Evolutionary conservation across 2,329 filamentous ascomycete genomes (phyloP).

Genomic region (Monilinia fructigena): DNA sequence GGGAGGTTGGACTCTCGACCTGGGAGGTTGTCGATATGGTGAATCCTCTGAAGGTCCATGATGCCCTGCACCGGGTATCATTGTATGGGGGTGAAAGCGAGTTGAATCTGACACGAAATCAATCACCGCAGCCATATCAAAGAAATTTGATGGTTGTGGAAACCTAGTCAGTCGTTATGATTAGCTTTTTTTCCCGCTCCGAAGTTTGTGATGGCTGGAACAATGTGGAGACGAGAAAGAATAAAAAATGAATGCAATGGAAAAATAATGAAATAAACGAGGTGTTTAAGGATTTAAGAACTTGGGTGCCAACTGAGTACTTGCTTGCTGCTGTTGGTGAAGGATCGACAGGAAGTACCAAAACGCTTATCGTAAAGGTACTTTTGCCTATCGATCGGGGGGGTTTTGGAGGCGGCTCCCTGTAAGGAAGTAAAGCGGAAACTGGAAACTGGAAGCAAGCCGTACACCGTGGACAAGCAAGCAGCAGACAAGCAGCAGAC

Average conservation of each 20-base stretch:
- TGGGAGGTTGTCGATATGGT: slow-evolving; percentile 35
- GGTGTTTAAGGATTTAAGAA: not conserved
- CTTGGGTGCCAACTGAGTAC: slow-evolving; percentile 8
- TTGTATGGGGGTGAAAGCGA: slow-evolving; percentile 59
- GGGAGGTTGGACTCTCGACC: slow-evolving; percentile 34
- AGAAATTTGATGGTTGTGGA: slow-evolving; percentile 27
- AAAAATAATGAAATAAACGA: not conserved
- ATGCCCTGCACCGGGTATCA: slow-evolving; percentile 54
- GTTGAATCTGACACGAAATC: slow-evolving; percentile 73
- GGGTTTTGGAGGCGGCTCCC: slow-evolving; percentile 18
- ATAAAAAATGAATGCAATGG: not conserved
- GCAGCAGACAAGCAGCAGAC: not conserved
- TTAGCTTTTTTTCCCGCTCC: slow-evolving; percentile 28
- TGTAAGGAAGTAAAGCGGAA: slow-evolving; percentile 4
- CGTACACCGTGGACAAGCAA: no score
- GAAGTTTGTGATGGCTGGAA: slow-evolving; percentile 17
- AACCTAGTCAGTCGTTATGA: slow-evolving; percentile 29
- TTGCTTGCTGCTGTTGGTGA: slow-evolving; percentile 8
- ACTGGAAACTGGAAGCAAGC: no score
- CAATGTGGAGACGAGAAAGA: slow-evolving; percentile 10
- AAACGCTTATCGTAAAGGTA: slow-evolving; percentile 20
- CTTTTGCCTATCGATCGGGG: slow-evolving; percentile 17
- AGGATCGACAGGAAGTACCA: slow-evolving; percentile 4
- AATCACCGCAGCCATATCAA: slow-evolving; percentile 61
- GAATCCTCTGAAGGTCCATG: slow-evolving; percentile 48